These are phyloP conservation scores for Pulveroboletus ravenelii DNA, from an alignment of 768 basidiomycete genomes.

Conservation along the genomic window DNA sequence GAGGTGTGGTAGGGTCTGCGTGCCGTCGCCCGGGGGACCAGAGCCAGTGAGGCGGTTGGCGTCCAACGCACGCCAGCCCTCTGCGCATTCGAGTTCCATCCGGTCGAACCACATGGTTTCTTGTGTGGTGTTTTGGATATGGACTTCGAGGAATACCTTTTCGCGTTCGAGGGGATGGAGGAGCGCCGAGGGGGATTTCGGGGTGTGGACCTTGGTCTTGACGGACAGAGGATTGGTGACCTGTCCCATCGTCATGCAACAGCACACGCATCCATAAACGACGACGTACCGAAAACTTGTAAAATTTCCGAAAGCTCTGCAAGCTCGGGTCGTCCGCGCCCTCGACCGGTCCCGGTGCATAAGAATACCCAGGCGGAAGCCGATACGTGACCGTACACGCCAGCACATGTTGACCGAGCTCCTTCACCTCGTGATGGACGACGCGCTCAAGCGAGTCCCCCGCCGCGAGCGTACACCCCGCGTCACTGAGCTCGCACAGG, in stretches of 20 bases:
- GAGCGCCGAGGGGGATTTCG: conserved; percentile 67
- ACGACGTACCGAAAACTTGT: conserved; percentile 78
- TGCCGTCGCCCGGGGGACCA: not conserved
- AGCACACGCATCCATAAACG: not conserved
- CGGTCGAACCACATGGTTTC: conserved; percentile 74
- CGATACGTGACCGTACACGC: conserved; percentile 82
- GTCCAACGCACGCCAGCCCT: conserved; percentile 59
- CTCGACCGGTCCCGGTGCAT: conserved; percentile 43
- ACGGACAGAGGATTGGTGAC: conserved; percentile 93
- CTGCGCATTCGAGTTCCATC: conserved; percentile 73
- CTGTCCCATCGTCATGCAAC: conserved; percentile 34
- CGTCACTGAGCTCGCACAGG: conserved; percentile 60
- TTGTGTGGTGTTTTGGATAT: conserved; percentile 83
- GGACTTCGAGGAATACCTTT: conserved; percentile 87
- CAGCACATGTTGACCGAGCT: conserved; percentile 86
- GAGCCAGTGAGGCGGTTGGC: conserved; percentile 40
- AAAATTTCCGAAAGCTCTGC: conserved; percentile 81
- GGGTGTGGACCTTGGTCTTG: conserved; percentile 86
- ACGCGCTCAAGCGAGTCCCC: conserved; percentile 63
- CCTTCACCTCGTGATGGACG: conserved; percentile 88
- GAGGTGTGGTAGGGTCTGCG: conserved; percentile 24
- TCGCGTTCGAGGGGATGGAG: conserved; percentile 63
- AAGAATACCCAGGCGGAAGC: conserved; percentile 55
- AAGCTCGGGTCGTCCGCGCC: conserved; percentile 50
- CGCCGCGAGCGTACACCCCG: conserved; percentile 42